A percentile compares a stretch with the other conserved stretches of the same genome.
Conservation (phyloP, 305 asterid species). For the Lippia alba region DNA sequence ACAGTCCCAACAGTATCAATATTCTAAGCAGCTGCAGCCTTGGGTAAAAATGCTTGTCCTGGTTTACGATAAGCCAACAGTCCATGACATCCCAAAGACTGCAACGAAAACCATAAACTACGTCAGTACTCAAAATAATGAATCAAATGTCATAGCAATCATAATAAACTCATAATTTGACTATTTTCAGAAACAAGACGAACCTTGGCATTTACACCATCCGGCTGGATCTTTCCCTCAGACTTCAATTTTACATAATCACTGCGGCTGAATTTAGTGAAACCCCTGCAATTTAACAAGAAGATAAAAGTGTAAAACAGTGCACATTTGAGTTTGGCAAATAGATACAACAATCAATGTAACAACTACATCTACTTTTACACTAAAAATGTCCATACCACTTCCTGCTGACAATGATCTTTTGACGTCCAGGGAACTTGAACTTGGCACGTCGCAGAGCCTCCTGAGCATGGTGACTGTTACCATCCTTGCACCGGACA, state of each 20-base stretch:
- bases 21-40: slow-evolving; percentile 21
- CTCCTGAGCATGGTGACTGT: slow-evolving; percentile 49
- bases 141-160: neutral
- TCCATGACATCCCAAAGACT: slow-evolving; percentile 52
- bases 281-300: slow-evolving; percentile 48
- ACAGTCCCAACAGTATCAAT: neutral
- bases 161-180: neutral
- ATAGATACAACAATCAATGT: neutral
- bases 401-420: slow-evolving; percentile 55
- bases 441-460: slow-evolving; percentile 55
- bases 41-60: slow-evolving; percentile 48
- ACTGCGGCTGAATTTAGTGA: slow-evolving; percentile 54
- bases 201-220: slow-evolving; percentile 73
- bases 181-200: neutral
- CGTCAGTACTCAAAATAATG: neutral
- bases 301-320: neutral
- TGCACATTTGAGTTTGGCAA: neutral
- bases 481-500: slow-evolving; percentile 50
- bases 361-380: neutral
- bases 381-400: slow-evolving; percentile 43
- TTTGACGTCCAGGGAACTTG: slow-evolving; percentile 54
- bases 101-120: slow-evolving; percentile 22
- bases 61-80: slow-evolving; percentile 51
- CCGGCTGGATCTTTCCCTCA: slow-evolving; percentile 51
- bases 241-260: slow-evolving; percentile 59